Base-by-base conservation (phyloP, 1,139 yeast genomes). In the Torulaspora pretoriensis region DNA sequence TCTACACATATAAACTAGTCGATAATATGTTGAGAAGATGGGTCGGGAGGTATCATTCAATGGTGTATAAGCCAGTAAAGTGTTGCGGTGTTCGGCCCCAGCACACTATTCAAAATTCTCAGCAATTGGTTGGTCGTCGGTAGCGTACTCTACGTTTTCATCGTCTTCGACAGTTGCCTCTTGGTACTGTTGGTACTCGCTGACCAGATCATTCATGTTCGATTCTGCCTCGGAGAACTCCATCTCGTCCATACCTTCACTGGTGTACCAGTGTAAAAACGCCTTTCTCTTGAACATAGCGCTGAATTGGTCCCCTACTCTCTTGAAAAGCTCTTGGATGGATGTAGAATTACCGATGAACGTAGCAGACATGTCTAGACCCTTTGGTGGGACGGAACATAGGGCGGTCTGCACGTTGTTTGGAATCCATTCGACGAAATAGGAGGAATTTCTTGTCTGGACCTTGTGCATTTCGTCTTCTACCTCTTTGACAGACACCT, bases 381-480 rank as follows among this genome's bases (percentile, higher is more conserved):
- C 94, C 69, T 77, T 80, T 60, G 96, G 96, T 36, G 96, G 86
- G 53, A 87, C 92, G 14, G 92, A 81, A 70, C 95, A 87, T 49
- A 88, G 88, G 47, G 95, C 92, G 32, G 95, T 85, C 73, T 89
- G 96, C 53, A 89, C 96, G 66, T 89, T 89, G 70, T 88, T 88
- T 64, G 97, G 96, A 70, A 89, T 89, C 96, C 96, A 89, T 68
- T 89, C 96, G 48, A 89, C 97, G 63, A 87, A 87, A 67, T 83
- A 80, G 47, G 82, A 78, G 17, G 89, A 75, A 69, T 87, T 83
- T 69, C 84, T 82, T 49, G 84, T 79, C 72, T 88, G 95, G 50
- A 85, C 86, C 65, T 81, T 81, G 68, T 74, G 79, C 90, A 88
- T 86, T 69, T 87, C 95, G 64, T 88, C 96, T 66, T 88, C 96